These are phyloP conservation scores for Plasmopara viticola DNA, from an alignment of 352 stramenopile species.

Conservation along the genomic window DNA sequence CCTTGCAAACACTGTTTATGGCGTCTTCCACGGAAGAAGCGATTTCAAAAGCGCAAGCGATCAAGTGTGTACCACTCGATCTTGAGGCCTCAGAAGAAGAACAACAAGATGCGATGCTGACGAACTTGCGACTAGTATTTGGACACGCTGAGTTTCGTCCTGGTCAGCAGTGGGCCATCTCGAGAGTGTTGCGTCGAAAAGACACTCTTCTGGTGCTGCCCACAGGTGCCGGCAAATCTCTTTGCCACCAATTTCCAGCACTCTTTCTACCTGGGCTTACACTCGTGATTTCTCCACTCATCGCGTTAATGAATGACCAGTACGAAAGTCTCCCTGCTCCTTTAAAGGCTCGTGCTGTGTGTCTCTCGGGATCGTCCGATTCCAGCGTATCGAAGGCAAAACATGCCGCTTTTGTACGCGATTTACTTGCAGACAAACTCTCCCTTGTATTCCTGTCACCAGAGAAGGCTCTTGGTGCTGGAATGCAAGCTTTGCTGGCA, in stretches of 20 bases:
- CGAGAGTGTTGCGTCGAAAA: constrained; percentile 53
- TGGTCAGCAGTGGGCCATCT: constrained; percentile 81
- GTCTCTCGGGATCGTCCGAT: constrained; percentile 39
- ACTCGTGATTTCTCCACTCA: constrained; percentile 89
- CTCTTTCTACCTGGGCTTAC: constrained; percentile 83
- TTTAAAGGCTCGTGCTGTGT: constrained; percentile 50
- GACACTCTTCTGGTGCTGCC: constrained; percentile 91
- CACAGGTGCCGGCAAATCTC: constrained; percentile 97
- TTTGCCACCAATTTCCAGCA: constrained; percentile 95
- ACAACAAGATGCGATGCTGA: constrained; percentile 47
- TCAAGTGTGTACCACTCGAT: constrained; percentile 50
- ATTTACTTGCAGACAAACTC: constrained; percentile 51
- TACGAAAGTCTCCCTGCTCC: constrained; percentile 70
- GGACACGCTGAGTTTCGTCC: constrained; percentile 72
- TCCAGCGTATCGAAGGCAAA: constrained; percentile 41
- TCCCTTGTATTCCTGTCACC: constrained; percentile 90
- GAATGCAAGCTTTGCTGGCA: constrained; percentile 66
- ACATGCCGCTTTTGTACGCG: constrained; percentile 59
- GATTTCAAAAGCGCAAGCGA: constrained; percentile 16
- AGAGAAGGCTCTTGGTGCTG: constrained; percentile 77
- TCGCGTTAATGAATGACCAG: constrained; percentile 93
- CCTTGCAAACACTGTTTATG: constrained; percentile 47
- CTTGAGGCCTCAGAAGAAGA: constrained; percentile 34
- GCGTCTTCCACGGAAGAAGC: constrained; percentile 16
- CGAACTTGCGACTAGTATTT: constrained; percentile 81